phyloP scores from a whole-genome alignment of 1,284 basidiomycete species.

The Microbotryum lychnidis-dioicae region DNA sequence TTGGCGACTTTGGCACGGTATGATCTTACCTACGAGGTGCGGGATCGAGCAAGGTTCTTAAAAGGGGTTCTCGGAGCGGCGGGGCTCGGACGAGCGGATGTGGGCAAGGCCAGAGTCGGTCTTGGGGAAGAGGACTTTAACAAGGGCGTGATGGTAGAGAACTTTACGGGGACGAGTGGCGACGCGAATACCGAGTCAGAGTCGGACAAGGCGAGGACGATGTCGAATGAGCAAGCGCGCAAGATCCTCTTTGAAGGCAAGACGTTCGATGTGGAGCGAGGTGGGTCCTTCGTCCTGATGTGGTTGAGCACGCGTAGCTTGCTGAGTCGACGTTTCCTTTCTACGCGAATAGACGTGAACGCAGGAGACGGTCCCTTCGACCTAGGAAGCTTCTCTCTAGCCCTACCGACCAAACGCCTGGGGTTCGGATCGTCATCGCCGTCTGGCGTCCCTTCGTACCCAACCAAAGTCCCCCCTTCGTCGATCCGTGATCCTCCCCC shows the following conservation, averaged over 20 bases:
- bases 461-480: constrained; percentile 16
- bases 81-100: constrained; percentile 10
- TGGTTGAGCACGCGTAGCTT: not conserved
- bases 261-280: not conserved
- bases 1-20: constrained; percentile 77
- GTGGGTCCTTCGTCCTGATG: not conserved
- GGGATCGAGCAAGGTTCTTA: constrained; percentile 76
- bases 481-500: constrained; percentile 16
- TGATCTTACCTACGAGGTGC: constrained; percentile 75
- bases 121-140: constrained; percentile 28
- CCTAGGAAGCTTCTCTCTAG: constrained; percentile 24
- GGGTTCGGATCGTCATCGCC: not conserved
- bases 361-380: not conserved
- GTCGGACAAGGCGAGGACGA: constrained; percentile 1
- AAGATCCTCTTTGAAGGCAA: constrained; percentile 26
- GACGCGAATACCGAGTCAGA: not conserved
- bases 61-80: constrained; percentile 50
- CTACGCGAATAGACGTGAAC: not conserved
- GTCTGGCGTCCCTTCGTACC: constrained; percentile 8
- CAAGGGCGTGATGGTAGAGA: constrained; percentile 26
- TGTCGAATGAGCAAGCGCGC: constrained; percentile 17
- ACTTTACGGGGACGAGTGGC: not conserved
- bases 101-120: constrained; percentile 8
- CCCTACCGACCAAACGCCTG: constrained; percentile 13
- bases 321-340: not conserved